Evolutionary conservation across 192 early-diverging fungal species (phyloP), one percentile per base, ranked within the genome.

Genomic region (Coemansia sp.): DNA sequence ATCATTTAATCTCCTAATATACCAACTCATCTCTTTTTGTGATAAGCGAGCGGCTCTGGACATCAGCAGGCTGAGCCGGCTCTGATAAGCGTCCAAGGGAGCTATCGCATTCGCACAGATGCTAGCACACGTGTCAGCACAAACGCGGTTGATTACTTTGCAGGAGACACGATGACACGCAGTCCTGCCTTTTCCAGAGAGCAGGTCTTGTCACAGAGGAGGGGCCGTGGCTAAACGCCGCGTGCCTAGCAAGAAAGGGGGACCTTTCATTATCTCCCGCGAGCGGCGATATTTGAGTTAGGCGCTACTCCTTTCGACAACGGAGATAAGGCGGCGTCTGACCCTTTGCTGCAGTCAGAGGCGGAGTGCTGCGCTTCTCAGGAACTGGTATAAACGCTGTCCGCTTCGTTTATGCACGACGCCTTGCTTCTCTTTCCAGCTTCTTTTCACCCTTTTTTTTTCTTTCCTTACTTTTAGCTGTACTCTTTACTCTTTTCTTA

Each of bases 381-480:
- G 12, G 20, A 17, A 38, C 40, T 14, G 27, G 3, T 60, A 60
- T 60, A 67, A 53, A 25, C 36, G 66, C 39, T n/a, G n/a, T n/a
- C n/a, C n/a, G n/a, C n/a, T n/a, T n/a, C n/a, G n/a, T n/a, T 39
- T 29, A 36, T 37, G 37, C 6, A 38, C 37, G 5, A 11, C 37
- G 5, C 37, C 6, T 57, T 45, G 19, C 40, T 66, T 66, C 47
- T 27, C 45, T 35, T 60, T 20, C 70, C 24, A 39, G 46, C 51
- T 25, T 46, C 14, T 29, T 67, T 29, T 8, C 53, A 27, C 27
- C 53, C 29, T 53, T 61, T 32, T 64, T 37, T 59, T 29, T 72
- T 41, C 25, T 20, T 46, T 61, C 27, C 27, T 53, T 54, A 24
- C 36, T 60, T 29, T 31, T n/a, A 5, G 40, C 43, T 25, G n/a